Conservation (phyloP, 192 early-diverging fungal genomes). For the Linnemannia zychae region DNA sequence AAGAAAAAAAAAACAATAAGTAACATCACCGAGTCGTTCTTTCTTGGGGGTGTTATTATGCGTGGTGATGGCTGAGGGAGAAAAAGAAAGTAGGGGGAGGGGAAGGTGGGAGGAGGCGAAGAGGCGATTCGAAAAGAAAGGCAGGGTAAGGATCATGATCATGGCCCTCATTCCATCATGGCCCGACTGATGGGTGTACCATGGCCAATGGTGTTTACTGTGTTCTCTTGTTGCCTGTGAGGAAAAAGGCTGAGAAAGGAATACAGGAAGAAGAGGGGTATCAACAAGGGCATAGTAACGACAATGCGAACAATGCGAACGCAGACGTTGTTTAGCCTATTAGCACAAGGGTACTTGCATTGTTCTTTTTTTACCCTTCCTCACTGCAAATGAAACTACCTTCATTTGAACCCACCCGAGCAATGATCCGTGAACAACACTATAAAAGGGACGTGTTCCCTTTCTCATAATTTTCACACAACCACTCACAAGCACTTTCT, state of each 20-base stretch:
- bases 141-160: not conserved
- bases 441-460: not conserved
- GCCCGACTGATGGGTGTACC: not conserved
- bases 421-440: not conserved
- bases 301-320: not conserved
- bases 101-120: not conserved
- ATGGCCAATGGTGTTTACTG: not conserved
- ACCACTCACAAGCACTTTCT: not conserved
- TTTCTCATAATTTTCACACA: slow-evolving; percentile 1
- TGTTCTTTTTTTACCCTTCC: not conserved
- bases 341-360: not conserved
- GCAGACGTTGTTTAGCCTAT: not conserved
- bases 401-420: not conserved
- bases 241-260: not conserved
- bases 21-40: not conserved
- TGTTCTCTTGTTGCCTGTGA: not conserved
- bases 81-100: not conserved
- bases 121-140: not conserved
- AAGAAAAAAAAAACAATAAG: not conserved
- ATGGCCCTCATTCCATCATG: not conserved
- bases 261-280: not conserved
- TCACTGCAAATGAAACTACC: not conserved
- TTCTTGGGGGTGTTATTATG: no score
- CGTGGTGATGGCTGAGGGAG: not conserved
- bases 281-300: not conserved